These are phyloP conservation scores for Cytospora paraplurivora DNA, from an alignment of 2,329 filamentous ascomycete genomes.

Conservation along the genomic window DNA sequence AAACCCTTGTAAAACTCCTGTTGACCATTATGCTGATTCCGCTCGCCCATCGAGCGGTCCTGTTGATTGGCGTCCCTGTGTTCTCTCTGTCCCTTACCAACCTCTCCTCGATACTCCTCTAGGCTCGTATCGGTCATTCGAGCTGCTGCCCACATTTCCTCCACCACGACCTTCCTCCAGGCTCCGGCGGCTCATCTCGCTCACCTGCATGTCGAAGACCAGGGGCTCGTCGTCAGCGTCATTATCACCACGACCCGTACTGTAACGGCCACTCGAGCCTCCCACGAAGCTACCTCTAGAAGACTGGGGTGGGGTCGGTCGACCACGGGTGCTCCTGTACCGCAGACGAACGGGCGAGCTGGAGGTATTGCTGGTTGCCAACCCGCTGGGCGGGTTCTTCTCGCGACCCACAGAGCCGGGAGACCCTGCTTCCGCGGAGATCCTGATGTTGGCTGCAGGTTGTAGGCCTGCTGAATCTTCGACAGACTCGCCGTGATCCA, in stretches of 20 bases:
- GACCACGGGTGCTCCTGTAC: conserved; percentile 41
- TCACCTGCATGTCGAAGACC: conserved; percentile 29
- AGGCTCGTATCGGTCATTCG: conserved; percentile 25
- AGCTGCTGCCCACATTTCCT: conserved; percentile 27
- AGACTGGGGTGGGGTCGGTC: conserved; percentile 48
- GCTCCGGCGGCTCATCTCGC: conserved; percentile 28
- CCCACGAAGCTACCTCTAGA: conserved; percentile 50
- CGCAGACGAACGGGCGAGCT: conserved; percentile 52
- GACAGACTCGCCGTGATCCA: conserved; percentile 41
- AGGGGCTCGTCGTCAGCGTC: conserved; percentile 35
- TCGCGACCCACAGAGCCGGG: conserved; percentile 45
- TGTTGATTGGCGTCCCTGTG: background rate
- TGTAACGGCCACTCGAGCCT: conserved; percentile 40
- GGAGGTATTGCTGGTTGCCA: conserved; percentile 35
- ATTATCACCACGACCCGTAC: conserved; percentile 43
- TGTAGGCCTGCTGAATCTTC: conserved; percentile 41
- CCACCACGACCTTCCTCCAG: conserved; percentile 28
- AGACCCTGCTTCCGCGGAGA: conserved; percentile 42
- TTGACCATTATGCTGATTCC: conserved; percentile 4
- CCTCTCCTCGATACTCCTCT: conserved; percentile 25
- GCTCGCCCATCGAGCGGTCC: background rate
- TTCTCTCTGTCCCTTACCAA: conserved; percentile 19
- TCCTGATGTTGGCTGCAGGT: conserved; percentile 46
- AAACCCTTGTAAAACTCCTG: conserved; percentile 6
- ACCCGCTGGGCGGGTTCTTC: conserved; percentile 46